Percentiles rank a stretch among this genome's conserved stretches.
phyloP scores from a whole-genome alignment of 441 rosid genomes.

The Flueggea neowawraea region DNA sequence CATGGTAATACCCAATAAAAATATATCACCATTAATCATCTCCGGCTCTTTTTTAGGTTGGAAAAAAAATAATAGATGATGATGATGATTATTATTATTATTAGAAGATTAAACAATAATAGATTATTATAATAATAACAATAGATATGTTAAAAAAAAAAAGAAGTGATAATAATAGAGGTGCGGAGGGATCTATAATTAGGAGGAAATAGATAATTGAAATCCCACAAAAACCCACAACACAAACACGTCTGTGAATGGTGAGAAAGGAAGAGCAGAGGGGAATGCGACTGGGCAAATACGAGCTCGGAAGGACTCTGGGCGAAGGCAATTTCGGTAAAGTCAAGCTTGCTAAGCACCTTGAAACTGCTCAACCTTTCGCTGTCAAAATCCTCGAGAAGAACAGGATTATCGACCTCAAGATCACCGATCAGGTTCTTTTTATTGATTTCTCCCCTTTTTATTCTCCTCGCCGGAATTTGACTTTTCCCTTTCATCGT shows the following conservation, averaged over 20 bases:
- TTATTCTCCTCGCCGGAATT: not conserved
- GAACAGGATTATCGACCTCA: slow-evolving; percentile 55
- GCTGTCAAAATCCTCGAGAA: slow-evolving; percentile 95
- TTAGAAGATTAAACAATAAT: no score
- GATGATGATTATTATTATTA: no score
- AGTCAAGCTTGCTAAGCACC: slow-evolving; percentile 69
- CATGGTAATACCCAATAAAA: no score
- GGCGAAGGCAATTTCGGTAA: slow-evolving; percentile 97
- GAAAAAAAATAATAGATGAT: no score
- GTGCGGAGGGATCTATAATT: no score
- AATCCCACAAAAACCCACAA: no score
- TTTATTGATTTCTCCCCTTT: not conserved
- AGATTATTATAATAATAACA: no score
- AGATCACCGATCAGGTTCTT: slow-evolving; percentile 73
- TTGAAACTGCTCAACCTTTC: slow-evolving; percentile 54
- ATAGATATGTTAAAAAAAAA: no score
- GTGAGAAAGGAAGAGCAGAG: slow-evolving; percentile 20
- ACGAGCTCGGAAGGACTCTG: slow-evolving; percentile 83
- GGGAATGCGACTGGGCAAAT: slow-evolving; percentile 88
- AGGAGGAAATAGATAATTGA: no score
- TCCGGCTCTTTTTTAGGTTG: no score
- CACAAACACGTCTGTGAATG: slow-evolving; percentile 2
- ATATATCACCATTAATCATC: no score
- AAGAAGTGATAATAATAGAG: no score
- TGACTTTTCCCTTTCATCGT: not conserved